phyloP scores from a whole-genome alignment of 257 asterid genomes.

The Lycium barbarum region DNA sequence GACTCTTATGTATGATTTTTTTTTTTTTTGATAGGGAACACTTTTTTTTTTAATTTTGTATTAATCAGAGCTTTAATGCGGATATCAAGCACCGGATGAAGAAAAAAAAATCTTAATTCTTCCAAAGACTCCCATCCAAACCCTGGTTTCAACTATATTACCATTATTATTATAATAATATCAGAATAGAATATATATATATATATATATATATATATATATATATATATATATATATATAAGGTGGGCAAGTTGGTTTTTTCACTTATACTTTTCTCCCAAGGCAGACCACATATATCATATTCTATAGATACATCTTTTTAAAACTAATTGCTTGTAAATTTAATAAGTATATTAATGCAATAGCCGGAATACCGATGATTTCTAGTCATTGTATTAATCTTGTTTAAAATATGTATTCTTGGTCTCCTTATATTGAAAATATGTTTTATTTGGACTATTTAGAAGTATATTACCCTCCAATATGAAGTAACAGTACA shows the following conservation, averaged over 20 bases:
- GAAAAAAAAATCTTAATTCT: background rate
- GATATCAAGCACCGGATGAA: background rate
- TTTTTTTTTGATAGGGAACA: background rate
- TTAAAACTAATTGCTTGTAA: background rate
- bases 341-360: background rate
- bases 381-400: slow-evolving; percentile 2
- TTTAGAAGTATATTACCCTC: no score
- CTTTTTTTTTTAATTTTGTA: background rate
- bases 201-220: no score
- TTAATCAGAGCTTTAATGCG: background rate
- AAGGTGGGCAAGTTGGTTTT: background rate
- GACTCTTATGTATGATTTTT: accelerated
- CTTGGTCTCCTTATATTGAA: no score
- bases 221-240: no score
- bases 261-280: background rate
- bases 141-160: background rate
- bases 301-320: background rate
- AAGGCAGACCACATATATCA: background rate
- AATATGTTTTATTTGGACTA: no score
- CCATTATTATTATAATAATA: background rate
- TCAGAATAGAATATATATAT: background rate
- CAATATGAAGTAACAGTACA: no score
- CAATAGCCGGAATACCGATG: background rate
- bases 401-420: background rate
- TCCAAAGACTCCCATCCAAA: background rate